Conservation (phyloP, 305 asterid species). For the Stenogyne calaminthoides region DNA sequence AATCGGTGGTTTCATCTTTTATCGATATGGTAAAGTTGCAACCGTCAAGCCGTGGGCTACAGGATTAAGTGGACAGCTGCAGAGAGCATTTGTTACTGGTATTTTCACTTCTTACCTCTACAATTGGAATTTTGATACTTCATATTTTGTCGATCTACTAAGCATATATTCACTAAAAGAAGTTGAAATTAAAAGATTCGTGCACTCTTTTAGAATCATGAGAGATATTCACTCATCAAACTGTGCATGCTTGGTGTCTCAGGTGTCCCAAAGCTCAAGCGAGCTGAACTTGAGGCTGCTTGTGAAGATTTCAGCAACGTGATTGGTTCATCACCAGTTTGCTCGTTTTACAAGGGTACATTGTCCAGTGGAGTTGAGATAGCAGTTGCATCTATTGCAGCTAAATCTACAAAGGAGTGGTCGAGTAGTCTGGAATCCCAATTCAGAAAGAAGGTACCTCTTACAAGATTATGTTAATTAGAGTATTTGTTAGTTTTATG, state of each 20-base stretch:
- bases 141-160: not conserved
- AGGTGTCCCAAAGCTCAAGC: slow-evolving; percentile 90
- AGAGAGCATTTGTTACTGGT: slow-evolving; percentile 89
- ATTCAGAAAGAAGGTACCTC: slow-evolving; percentile 77
- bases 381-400: slow-evolving; percentile 65
- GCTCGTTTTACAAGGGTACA: slow-evolving; percentile 84
- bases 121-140: not conserved
- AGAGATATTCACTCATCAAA: not conserved
- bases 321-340: slow-evolving; percentile 64
- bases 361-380: slow-evolving; percentile 92
- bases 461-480: slow-evolving; percentile 33
- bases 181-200: not conserved
- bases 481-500: slow-evolving; percentile 9
- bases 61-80: slow-evolving; percentile 96
- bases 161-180: not conserved
- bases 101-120: slow-evolving; percentile 26
- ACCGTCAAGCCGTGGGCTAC: slow-evolving; percentile 93
- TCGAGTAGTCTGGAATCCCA: slow-evolving; percentile 63
- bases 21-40: slow-evolving; percentile 57
- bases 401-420: slow-evolving; percentile 70
- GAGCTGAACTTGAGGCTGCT: slow-evolving; percentile 82
- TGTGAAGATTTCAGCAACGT: slow-evolving; percentile 98
- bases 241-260: slow-evolving; percentile 25
- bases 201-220: not conserved
- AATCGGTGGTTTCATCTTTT: slow-evolving; percentile 35